Base-by-base conservation (phyloP, 257 asterid genomes). In the Solanum pennellii region DNA sequence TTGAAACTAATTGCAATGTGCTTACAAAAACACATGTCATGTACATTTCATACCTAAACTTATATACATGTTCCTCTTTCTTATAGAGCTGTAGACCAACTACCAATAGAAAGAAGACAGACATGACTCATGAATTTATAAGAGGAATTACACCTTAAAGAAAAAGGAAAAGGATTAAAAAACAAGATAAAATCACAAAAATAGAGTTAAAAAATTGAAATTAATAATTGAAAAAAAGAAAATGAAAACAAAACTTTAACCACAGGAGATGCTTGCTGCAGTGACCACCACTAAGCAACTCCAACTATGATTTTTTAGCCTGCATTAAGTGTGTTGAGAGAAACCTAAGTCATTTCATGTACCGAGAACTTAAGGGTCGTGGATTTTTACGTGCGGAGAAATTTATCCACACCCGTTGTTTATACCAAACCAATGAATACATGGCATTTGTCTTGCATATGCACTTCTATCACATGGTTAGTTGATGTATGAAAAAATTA, bases 231-330 rank as follows among this genome's bases (percentile, higher is more conserved):
- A 45, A 80, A 37, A 37, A 80, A 29, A 2, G 11, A 82, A 49
- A 79, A 47, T 4, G 14, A 25, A 5, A 49, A 49, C 42, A 31
- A 47, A 12, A 82, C 8, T 82, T 82, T 82, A 82, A 82, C 20
- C 85, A 82, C 71, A 49, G 85, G 69, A 49, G 71, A 41, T 82
- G 31, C 31, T 49, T 82, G 85, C 85, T 49, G 71, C 71, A 31
- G 71, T 76, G 44, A 82, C 44, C 85, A 82, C 44, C 85, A 49
- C 6, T 49, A 82, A 82, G 69, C 85, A 82, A 49, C 85, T 82
- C 71, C 85, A 49, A 66, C 88, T 91, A 88, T 25, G 91, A 12
- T 86, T 91, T 91, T 90, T 95, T 94, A 52, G 96, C 93, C 98
- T 96, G 98, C 96, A 93, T 83, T 65, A 65, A 79, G 18, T 62